These are phyloP conservation scores for Ilex paraguariensis DNA, from an alignment of 305 asterid species.

Conservation along the genomic window DNA sequence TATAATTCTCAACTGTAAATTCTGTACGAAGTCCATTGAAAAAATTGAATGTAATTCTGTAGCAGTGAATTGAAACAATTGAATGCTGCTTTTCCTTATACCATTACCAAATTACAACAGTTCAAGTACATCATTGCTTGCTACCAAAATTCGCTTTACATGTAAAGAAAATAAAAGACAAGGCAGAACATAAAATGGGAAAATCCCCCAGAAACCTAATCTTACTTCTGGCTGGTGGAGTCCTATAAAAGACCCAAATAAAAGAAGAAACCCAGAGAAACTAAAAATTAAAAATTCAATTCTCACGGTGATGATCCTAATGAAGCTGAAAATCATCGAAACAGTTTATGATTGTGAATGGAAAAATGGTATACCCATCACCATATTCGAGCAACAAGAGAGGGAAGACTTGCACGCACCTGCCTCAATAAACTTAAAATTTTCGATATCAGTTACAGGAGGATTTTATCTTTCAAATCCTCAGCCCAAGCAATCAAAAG, in stretches of 20 bases:
- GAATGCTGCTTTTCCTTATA: constrained; percentile 10
- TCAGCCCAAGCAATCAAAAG: constrained; percentile 9
- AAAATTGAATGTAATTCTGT: neutral
- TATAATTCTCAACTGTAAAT: too few relatives aligned
- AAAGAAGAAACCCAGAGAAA: neutral
- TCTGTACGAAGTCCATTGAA: neutral
- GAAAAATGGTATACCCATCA: neutral
- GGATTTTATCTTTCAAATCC: constrained; percentile 5
- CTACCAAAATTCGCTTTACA: constrained; percentile 23
- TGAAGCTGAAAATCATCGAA: neutral
- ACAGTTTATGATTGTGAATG: neutral
- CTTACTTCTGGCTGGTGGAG: constrained; percentile 1
- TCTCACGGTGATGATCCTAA: constrained; percentile 1
- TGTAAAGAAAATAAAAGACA: neutral
- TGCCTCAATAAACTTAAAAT: constrained; percentile 3
- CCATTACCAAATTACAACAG: constrained; percentile 13
- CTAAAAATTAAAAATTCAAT: neutral
- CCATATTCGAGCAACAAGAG: constrained; percentile 3
- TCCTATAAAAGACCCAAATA: neutral
- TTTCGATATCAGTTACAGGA: constrained; percentile 14
- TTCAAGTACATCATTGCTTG: constrained; percentile 1
- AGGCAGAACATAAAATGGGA: too few relatives aligned
- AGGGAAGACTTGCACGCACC: constrained; percentile 13
- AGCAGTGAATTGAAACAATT: constrained; percentile 4
- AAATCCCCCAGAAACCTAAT: constrained; percentile 3